A percentile compares a stretch with the other conserved stretches of the same genome.
Evolutionary conservation across 305 asterid genomes (phyloP).

Genomic region (Solanum aculeatissimum): DNA sequence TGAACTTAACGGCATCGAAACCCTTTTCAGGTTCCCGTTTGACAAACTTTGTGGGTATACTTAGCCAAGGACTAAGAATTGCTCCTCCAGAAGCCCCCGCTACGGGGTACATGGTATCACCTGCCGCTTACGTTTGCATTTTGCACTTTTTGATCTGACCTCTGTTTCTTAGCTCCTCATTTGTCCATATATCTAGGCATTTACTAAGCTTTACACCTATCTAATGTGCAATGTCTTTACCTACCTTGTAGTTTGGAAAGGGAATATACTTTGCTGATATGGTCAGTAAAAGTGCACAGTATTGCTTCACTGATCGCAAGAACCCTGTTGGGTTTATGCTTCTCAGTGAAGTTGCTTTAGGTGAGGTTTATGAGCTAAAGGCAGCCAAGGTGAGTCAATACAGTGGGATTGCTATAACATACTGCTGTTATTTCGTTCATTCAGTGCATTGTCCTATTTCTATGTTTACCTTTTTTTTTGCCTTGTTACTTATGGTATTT

Average conservation of each 20-base stretch:
- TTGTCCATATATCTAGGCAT: neutral
- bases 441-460: neutral
- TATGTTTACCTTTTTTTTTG: neutral
- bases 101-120: slow-evolving; percentile 86
- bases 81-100: slow-evolving; percentile 99
- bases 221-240: neutral
- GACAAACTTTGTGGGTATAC: slow-evolving; percentile 93
- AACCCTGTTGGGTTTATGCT: slow-evolving; percentile 95
- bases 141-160: neutral
- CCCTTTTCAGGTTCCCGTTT: slow-evolving; percentile 65
- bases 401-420: neutral
- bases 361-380: slow-evolving; percentile 70
- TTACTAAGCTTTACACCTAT: neutral
- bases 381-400: slow-evolving; percentile 49
- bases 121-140: neutral
- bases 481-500: neutral
- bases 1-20: neutral
- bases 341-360: slow-evolving; percentile 96
- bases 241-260: slow-evolving; percentile 69
- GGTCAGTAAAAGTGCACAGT: slow-evolving; percentile 98
- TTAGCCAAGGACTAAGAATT: slow-evolving; percentile 91
- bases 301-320: slow-evolving; percentile 68
- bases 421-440: neutral
- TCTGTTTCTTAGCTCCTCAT: neutral
- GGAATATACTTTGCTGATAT: slow-evolving; percentile 95